Evolutionary conservation across 352 stramenopile genomes (phyloP).

Genomic region (Aphanomyces euteiches): DNA sequence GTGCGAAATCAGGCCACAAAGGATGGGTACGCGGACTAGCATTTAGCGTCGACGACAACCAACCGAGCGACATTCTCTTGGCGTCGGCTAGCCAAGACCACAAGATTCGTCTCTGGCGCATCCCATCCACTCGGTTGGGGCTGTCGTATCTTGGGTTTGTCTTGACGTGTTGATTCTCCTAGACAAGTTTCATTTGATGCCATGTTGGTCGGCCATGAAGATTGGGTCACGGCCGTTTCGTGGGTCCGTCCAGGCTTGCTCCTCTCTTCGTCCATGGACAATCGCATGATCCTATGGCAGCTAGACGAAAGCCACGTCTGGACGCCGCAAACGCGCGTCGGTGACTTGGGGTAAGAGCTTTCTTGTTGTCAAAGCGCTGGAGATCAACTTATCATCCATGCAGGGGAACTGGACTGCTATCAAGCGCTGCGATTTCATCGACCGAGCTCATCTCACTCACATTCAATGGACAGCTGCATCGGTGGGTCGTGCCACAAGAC

Average conservation of each 20-base stretch:
- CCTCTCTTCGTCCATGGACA: constrained; percentile 74
- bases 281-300: constrained; percentile 66
- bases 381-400: too few relatives aligned
- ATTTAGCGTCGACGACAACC: constrained; percentile 37
- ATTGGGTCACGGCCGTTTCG: constrained; percentile 72
- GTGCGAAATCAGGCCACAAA: constrained; percentile 50
- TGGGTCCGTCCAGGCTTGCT: constrained; percentile 42
- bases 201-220: constrained; percentile 66
- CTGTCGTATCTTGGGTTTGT: background rate
- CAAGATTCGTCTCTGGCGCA: constrained; percentile 63
- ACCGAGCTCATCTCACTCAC: constrained; percentile 52
- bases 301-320: constrained; percentile 38
- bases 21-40: constrained; percentile 65
- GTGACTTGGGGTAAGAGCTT: constrained; percentile 40
- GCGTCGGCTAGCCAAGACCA: constrained; percentile 70
- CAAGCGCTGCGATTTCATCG: background rate
- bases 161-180: background rate
- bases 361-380: background rate
- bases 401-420: constrained; percentile 20
- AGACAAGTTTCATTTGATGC: constrained; percentile 53
- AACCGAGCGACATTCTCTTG: constrained; percentile 34
- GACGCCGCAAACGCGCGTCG: constrained; percentile 50
- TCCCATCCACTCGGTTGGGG: constrained; percentile 32
- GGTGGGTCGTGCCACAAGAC: constrained; percentile 44
- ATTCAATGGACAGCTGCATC: constrained; percentile 62